Evolutionary conservation across 2,329 filamentous ascomycete species (phyloP).

Genomic region (Beauveria varroae): DNA sequence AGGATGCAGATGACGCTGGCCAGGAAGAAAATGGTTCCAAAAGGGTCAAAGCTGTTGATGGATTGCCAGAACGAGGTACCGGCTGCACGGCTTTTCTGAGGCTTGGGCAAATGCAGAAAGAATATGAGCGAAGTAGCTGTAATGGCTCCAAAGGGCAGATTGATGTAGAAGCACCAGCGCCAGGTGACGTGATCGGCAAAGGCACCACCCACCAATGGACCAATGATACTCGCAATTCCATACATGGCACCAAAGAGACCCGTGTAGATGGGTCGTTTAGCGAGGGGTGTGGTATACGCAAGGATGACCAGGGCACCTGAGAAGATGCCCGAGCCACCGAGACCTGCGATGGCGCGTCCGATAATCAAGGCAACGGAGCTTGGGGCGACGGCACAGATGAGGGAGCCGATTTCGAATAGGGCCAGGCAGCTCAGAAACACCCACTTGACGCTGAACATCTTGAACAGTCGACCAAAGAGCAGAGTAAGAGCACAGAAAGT

Average conservation of each 20-base stretch:
- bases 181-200: neutral
- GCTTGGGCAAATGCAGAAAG: slow-evolving; percentile 3
- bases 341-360: slow-evolving; percentile 14
- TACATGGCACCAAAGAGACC: slow-evolving; percentile 30
- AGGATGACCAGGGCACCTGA: slow-evolving; percentile 14
- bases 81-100: neutral
- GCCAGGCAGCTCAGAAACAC: slow-evolving; percentile 35
- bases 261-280: slow-evolving; percentile 24
- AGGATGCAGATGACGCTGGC: slow-evolving; percentile 28
- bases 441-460: slow-evolving; percentile 36
- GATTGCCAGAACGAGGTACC: too few relatives aligned
- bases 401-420: slow-evolving; percentile 23
- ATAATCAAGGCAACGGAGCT: slow-evolving; percentile 14
- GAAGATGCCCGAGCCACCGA: slow-evolving; percentile 13
- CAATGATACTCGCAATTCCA: slow-evolving; percentile 25
- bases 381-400: slow-evolving; percentile 13
- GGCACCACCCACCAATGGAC: slow-evolving; percentile 11
- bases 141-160: slow-evolving; percentile 20
- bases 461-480: slow-evolving; percentile 30
- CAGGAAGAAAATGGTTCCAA: slow-evolving; percentile 6
- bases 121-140: slow-evolving; percentile 20
- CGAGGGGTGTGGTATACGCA: too few relatives aligned
- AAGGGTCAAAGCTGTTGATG: neutral
- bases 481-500: slow-evolving; percentile 28
- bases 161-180: slow-evolving; percentile 21